A percentile compares a stretch with the other conserved stretches of the same genome.
phyloP scores from a whole-genome alignment of 2,329 filamentous ascomycete species.

The Fusarium floridanum region DNA sequence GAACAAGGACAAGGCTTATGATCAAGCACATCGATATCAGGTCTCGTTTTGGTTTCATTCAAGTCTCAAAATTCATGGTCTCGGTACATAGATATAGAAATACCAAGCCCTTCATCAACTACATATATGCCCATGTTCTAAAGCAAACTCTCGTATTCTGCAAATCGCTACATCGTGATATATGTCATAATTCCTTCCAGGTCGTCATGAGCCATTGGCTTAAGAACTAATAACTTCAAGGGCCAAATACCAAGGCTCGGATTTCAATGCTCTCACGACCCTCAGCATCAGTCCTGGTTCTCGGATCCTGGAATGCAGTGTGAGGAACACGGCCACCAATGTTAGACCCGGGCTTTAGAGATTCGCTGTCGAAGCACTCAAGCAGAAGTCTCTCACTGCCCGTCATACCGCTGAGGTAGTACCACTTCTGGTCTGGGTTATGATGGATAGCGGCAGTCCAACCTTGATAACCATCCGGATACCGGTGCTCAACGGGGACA shows the following conservation, averaged over 20 bases:
- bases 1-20: not conserved
- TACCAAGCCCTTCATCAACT: slow-evolving; percentile 22
- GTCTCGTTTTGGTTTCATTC: slow-evolving; percentile 24
- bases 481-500: slow-evolving; percentile 79
- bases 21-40: slow-evolving; percentile 10
- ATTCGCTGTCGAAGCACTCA: slow-evolving; percentile 82
- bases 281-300: slow-evolving; percentile 76
- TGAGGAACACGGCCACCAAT: slow-evolving; percentile 75
- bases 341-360: slow-evolving; percentile 59
- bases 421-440: slow-evolving; percentile 76
- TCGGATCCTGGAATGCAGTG: slow-evolving; percentile 82
- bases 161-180: not conserved
- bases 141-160: not conserved
- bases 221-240: slow-evolving; percentile 48
- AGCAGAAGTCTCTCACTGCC: slow-evolving; percentile 79
- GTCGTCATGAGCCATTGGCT: not conserved
- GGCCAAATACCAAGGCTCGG: slow-evolving; percentile 84
- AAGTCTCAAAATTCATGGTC: slow-evolving; percentile 11
- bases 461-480: slow-evolving; percentile 73
- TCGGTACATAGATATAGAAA: slow-evolving; percentile 42
- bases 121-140: not conserved
- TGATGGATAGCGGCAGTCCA: slow-evolving; percentile 79
- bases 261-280: slow-evolving; percentile 91
- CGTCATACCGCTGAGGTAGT: slow-evolving; percentile 84
- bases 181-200: not conserved